Conservation (phyloP, 371 early-diverging fungal genomes). For the Syncephalastrum monosporum region DNA sequence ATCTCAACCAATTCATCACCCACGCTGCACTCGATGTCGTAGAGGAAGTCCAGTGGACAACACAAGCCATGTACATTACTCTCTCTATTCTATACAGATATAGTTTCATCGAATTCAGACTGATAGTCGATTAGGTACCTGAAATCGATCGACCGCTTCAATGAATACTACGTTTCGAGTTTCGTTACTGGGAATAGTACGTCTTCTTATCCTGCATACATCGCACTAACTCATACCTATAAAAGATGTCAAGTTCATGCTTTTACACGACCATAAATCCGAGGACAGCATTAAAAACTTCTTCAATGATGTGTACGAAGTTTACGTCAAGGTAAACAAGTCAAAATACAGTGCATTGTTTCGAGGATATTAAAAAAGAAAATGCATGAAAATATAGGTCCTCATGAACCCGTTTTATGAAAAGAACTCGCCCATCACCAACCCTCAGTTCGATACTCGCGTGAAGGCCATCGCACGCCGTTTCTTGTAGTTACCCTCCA, state of each 20-base stretch:
- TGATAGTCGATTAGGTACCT: conserved; percentile 68
- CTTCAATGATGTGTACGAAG: conserved; percentile 89
- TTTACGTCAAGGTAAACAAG: conserved; percentile 81
- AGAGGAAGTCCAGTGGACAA: conserved; percentile 89
- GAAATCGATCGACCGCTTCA: conserved; percentile 92
- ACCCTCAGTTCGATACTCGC: conserved; percentile 79
- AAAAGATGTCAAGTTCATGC: conserved; percentile 81
- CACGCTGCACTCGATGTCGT: conserved; percentile 95
- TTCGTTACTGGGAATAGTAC: conserved; percentile 90
- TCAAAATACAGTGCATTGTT: neutral
- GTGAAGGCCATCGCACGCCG: conserved; percentile 77
- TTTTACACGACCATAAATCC: conserved; percentile 87
- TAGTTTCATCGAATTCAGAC: neutral
- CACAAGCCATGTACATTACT: conserved; percentile 68
- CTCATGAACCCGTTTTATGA: conserved; percentile 92
- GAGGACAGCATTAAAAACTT: conserved; percentile 89
- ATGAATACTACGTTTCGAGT: conserved; percentile 90
- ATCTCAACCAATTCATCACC: conserved; percentile 93
- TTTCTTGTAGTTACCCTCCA: conserved; percentile 56
- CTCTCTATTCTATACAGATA: neutral
- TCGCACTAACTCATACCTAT: neutral
- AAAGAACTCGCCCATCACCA: conserved; percentile 76
- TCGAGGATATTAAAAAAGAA: neutral
- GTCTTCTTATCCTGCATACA: neutral
- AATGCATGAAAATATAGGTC: conserved; percentile 41